Percentiles rank a stretch among this genome's conserved stretches.
phyloP scores from a whole-genome alignment of 768 basidiomycete genomes.

The Rubroboletus satanas region DNA sequence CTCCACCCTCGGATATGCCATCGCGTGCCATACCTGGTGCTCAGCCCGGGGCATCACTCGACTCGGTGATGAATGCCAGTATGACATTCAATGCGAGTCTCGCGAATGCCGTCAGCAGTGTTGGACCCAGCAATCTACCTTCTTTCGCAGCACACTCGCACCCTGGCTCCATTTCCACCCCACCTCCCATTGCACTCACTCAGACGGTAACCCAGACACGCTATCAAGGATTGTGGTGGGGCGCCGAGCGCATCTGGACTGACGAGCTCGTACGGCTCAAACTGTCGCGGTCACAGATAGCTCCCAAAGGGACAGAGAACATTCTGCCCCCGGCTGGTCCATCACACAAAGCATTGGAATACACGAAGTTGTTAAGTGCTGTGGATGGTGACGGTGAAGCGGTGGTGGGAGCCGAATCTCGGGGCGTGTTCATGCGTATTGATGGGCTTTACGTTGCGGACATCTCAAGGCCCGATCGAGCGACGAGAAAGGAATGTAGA shows the following conservation, averaged over 20 bases:
- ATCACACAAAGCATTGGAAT: slow-evolving; percentile 30
- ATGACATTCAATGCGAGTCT: slow-evolving; percentile 40
- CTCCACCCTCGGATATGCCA: slow-evolving; percentile 5
- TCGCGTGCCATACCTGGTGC: neutral
- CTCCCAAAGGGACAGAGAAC: slow-evolving; percentile 57
- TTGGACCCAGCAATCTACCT: slow-evolving; percentile 7
- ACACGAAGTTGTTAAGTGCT: slow-evolving; percentile 17
- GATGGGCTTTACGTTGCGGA: slow-evolving; percentile 66
- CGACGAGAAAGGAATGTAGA: slow-evolving; percentile 52
- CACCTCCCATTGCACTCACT: slow-evolving; percentile 15
- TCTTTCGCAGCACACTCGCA: neutral
- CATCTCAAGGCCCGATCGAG: slow-evolving; percentile 39
- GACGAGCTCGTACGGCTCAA: slow-evolving; percentile 83
- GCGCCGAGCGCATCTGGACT: slow-evolving; percentile 82
- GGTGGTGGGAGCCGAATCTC: slow-evolving; percentile 28
- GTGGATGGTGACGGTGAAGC: slow-evolving; percentile 5
- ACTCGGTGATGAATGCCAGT: slow-evolving; percentile 45
- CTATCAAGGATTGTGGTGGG: slow-evolving; percentile 88
- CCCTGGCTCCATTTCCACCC: slow-evolving; percentile 11
- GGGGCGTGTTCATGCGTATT: slow-evolving; percentile 71
- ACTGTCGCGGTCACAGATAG: slow-evolving; percentile 59
- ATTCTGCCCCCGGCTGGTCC: slow-evolving; percentile 64
- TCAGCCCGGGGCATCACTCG: slow-evolving; percentile 31
- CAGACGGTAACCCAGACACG: slow-evolving; percentile 47
- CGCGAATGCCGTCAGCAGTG: neutral